Evolutionary conservation across 2,329 filamentous ascomycete genomes (phyloP), one percentile per base, ranked within the genome.

Genomic region (Penicillium vulpinum): DNA sequence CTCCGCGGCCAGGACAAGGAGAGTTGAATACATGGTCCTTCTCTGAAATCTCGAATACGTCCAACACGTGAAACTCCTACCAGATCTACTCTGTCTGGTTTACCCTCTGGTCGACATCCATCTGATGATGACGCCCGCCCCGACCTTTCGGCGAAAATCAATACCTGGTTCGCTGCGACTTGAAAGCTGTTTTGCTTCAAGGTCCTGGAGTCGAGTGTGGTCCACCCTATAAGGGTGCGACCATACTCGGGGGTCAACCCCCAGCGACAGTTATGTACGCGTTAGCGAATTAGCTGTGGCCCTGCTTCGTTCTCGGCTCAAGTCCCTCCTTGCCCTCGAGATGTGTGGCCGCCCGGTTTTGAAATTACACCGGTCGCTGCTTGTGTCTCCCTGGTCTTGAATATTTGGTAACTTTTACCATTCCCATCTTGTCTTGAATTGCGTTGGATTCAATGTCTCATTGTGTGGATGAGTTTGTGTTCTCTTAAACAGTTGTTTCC

Each of bases 1-100:
- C 39, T 77, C n/a, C 67, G 65, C 46, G 58, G 62, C 44, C 47
- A 55, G 44, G 68, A 68, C 5, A 68, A 67, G 54, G 68, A 70
- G 48, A 57, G 61, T 57, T 72, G 66, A 70, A 58, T 43, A 26
- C 15, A 10, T 28, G 15, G 0, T 33, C 10, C 24, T 46, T 1
- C 29, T 46, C 38, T 8, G 18, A 18, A 9, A 38, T 50, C 16
- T 35, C 8, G 24, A 45, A 33, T 50, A 10, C 13, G 1, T 39
- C 21, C 33, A 56, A 35, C 6, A 16, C 40, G 10, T 22, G 52
- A n/a, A 51, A 8, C 2, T 18, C 16, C 21, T 39, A 0, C 33
- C 7, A 3, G 28, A 26, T 35, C 28, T 26, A 26, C 49, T 33
- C 28, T 35, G 16, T 29, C 26, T n/a, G 11, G 38, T 15, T 43